phyloP scores from a whole-genome alignment of 2,329 filamentous ascomycete genomes.

The Phoma sp. region DNA sequence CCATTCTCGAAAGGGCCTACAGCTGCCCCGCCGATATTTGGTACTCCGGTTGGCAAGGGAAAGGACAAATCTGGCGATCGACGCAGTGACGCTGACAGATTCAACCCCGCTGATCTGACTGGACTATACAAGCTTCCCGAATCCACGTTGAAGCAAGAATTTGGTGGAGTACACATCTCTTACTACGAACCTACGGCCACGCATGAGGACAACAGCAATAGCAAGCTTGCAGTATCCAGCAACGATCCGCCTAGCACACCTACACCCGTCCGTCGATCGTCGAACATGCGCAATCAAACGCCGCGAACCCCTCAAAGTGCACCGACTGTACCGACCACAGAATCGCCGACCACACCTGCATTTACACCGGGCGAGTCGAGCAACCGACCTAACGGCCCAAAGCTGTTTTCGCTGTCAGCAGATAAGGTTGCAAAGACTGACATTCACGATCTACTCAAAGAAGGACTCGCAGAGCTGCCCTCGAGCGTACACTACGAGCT shows the following conservation, averaged over 20 bases:
- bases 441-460: constrained; percentile 51
- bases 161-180: constrained; percentile 78
- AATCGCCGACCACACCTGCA: constrained; percentile 57
- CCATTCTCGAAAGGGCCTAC: constrained; percentile 76
- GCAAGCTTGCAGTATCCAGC: constrained; percentile 21
- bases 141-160: constrained; percentile 69
- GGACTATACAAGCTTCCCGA: constrained; percentile 64
- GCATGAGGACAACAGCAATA: constrained; percentile 28
- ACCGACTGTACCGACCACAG: constrained; percentile 45
- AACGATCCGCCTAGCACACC: constrained; percentile 68
- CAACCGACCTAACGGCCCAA: constrained; percentile 40
- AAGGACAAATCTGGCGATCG: constrained; percentile 71
- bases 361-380: constrained; percentile 45
- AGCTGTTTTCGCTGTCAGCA: constrained; percentile 66
- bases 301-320: constrained; percentile 55
- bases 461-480: constrained; percentile 66
- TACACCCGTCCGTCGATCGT: constrained; percentile 75
- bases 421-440: constrained; percentile 52
- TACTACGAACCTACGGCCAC: constrained; percentile 69
- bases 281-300: constrained; percentile 56
- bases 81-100: constrained; percentile 41
- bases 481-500: constrained; percentile 79
- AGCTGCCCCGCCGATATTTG: constrained; percentile 57
- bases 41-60: constrained; percentile 67
- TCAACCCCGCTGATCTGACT: constrained; percentile 69